Base-by-base conservation (phyloP, 2,329 filamentous ascomycete genomes). In the Aspergillus fijiensis region DNA sequence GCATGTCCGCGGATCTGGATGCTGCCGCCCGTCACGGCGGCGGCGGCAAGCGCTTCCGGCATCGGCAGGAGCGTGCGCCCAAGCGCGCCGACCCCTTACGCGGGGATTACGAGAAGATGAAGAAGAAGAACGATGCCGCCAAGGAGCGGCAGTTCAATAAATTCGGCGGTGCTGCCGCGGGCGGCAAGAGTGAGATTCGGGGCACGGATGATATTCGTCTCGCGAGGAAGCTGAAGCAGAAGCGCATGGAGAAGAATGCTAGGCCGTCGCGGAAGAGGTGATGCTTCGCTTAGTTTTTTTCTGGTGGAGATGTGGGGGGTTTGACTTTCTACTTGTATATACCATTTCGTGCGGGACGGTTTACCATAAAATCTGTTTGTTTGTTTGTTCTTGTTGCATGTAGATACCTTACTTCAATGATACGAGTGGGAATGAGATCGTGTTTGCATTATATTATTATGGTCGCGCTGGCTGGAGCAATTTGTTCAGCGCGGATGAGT, bases 61-160 rank as follows among this genome's bases (percentile, higher is more conserved):
- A 99, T 80, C 94, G 89, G 78, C 86, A 88, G 76, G 89, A 95
- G 74, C 88, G 85, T 79, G 92, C 92, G 59, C 95, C 96, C 64
- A 98, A 97, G 83, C 87, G 91, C 69, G 92, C 95, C 7, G 95
- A 99, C 81, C 94, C 90, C 79, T 94, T 85, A 77, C 85, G 95
- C 62, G 92, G 94, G 75, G 94, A 99, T 78, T 99, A 91, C 78
- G 83, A 96, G 65, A 87, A 88, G 73, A 88, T 90, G 80, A 96
- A 95, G 87, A 93, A 93, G 87, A 88, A 91, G 72, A 89, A 95
- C 19, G 87, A 87, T 16, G 92, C 92, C 72, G 93, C 94, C 50
- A 90, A 89, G 78, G 91, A 97, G 81, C 92, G 74, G 21, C 67
- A 72, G 57, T 59, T 71, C 29, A 67, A 65, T 3, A 70, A 70